Percentiles rank a stretch among this genome's conserved stretches.
These are phyloP conservation scores for Syzygium aqueum DNA, from an alignment of 345 rosid genomes.

Conservation along the genomic window DNA sequence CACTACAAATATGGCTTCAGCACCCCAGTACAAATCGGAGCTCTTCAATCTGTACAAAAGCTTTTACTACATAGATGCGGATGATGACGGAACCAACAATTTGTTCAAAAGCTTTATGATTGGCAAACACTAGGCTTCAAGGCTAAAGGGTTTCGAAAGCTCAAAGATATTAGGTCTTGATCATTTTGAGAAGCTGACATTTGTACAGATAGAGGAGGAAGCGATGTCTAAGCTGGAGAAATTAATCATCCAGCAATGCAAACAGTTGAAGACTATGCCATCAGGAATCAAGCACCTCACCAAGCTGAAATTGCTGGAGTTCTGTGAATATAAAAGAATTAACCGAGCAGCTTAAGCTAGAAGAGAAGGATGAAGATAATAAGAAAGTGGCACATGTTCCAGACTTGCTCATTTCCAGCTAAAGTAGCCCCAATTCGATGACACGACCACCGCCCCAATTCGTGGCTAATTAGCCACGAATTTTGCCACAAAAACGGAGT, in stretches of 20 bases:
- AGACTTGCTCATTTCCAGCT: too few relatives aligned
- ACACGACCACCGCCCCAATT: too few relatives aligned
- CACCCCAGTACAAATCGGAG: conserved; percentile 15
- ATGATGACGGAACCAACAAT: neutral
- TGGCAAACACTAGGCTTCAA: conserved; percentile 13
- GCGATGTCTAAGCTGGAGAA: conserved; percentile 21
- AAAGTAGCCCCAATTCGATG: too few relatives aligned
- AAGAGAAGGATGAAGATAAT: conserved; percentile 9
- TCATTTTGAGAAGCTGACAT: conserved; percentile 13
- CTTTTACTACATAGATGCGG: conserved; percentile 22
- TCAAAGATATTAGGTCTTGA: conserved; percentile 22
- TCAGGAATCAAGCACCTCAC: conserved; percentile 18
- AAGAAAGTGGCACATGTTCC: too few relatives aligned
- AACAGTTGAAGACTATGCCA: conserved; percentile 12
- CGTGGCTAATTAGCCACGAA: too few relatives aligned
- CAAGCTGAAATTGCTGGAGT: conserved; percentile 18
- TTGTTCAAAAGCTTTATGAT: conserved; percentile 10
- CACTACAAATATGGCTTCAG: conserved; percentile 20
- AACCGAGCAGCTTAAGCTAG: conserved; percentile 7
- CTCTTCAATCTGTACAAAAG: conserved; percentile 27
- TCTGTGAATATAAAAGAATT: conserved; percentile 23
- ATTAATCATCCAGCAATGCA: conserved; percentile 17
- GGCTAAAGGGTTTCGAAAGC: conserved; percentile 23
- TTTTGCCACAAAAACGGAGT: too few relatives aligned
- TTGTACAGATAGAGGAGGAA: conserved; percentile 13